These are phyloP conservation scores for Starmera amethionina DNA, from an alignment of 805 yeast species.

Conservation along the genomic window DNA sequence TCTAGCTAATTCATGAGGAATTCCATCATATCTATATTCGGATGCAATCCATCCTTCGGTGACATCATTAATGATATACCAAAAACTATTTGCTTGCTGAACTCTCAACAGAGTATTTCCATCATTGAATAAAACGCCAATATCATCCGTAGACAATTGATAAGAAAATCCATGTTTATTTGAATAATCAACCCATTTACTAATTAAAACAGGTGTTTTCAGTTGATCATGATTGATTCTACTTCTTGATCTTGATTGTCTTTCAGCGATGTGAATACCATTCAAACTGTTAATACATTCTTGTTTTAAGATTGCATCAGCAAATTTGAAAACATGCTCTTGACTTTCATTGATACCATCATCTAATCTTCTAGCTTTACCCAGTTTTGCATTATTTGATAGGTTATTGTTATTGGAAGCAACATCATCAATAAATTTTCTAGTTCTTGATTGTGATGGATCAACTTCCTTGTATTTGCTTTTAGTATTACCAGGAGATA, in stretches of 20 bases:
- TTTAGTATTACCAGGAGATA: slow-evolving; percentile 88
- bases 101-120: slow-evolving; percentile 72
- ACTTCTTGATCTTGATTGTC: slow-evolving; percentile 24
- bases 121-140: slow-evolving; percentile 85
- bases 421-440: slow-evolving; percentile 21
- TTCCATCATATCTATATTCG: slow-evolving; percentile 30
- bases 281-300: slow-evolving; percentile 36
- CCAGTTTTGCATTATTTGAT: slow-evolving; percentile 19
- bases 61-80: slow-evolving; percentile 46
- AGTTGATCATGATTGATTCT: slow-evolving; percentile 4
- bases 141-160: slow-evolving; percentile 80
- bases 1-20: slow-evolving; percentile 44
- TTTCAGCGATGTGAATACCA: slow-evolving; percentile 34
- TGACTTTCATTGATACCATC: slow-evolving; percentile 12
- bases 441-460: slow-evolving; percentile 11
- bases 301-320: slow-evolving; percentile 26
- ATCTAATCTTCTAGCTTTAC: slow-evolving; percentile 29
- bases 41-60: slow-evolving; percentile 45
- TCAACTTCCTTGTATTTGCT: slow-evolving; percentile 66
- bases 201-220: slow-evolving; percentile 58
- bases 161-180: slow-evolving; percentile 93
- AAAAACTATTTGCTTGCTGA: slow-evolving; percentile 51
- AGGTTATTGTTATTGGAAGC: background rate
- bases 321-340: slow-evolving; percentile 14
- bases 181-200: slow-evolving; percentile 97